Evolutionary conservation across 768 basidiomycete species (phyloP), one percentile per base, ranked within the genome.

Genomic region (Naganishia vishniacii): DNA sequence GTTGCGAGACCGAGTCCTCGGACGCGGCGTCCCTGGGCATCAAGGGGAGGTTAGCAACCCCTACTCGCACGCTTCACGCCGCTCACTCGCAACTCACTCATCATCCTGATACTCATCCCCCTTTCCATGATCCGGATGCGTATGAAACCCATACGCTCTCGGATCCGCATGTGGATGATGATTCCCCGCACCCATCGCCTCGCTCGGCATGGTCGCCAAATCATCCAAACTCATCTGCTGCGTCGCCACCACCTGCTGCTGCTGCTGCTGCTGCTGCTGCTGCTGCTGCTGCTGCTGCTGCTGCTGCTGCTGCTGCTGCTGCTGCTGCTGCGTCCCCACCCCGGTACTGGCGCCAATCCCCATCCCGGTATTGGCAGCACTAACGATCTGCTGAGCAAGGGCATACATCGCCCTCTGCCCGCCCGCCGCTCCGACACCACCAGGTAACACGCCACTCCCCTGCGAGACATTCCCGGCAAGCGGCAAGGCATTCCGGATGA

Each of bases 341-440:
- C n/a, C n/a, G n/a, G n/a, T n/a, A n/a, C n/a, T n/a, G 66, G 48
- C 79, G 67, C 68, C 76, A n/a, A 75, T 73, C 16, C 73, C 71
- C 28, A 74, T 62, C 15, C 75, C 73, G 26, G 73, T 71, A 58
- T 74, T 74, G 5, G 76, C 76, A 29, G 75, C 76, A 44, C 64
- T 69, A 23, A 78, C 76, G 32, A 86, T 84, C 75, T 84, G 84
- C 69, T 86, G 85, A 37, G 86, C 86, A 66, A 85, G 83, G 59
- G 84, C 81, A 71, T 85, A 84, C 84, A 86, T 84, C 8, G 83
- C 82, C 77, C 83, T 80, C 62, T 83, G 82, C 80, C 84, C 81
- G 61, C 73, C 70, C 48, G 77, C 73, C 68, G 71, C 71, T 67
- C 73, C 65, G 67, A 67, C 65, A 20, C 68, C 70, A 62, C 63